Percentiles rank a stretch among this genome's conserved stretches.
phyloP scores from a whole-genome alignment of 441 rosid species.

The Brassica balearica region DNA sequence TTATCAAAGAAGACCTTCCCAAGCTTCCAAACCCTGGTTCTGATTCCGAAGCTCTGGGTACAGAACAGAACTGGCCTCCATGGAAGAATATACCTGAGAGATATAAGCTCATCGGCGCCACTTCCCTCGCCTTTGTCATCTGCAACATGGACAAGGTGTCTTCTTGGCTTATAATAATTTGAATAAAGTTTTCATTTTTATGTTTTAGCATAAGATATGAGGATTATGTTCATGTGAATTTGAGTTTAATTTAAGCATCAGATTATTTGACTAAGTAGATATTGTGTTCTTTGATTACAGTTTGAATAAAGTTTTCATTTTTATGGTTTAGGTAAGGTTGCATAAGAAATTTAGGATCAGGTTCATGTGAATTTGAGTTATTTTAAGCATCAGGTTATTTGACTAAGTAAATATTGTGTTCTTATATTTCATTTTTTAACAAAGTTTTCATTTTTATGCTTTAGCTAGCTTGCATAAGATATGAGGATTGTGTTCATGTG shows the following conservation, averaged over 20 bases:
- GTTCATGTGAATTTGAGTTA: not conserved
- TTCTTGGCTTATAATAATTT: not conserved
- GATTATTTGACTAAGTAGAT: not conserved
- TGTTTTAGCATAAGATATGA: not conserved
- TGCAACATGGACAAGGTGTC: slow-evolving; percentile 1
- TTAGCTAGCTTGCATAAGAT: too few species aligned
- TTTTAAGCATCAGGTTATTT: too few species aligned
- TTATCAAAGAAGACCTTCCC: not conserved
- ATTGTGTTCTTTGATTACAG: not conserved
- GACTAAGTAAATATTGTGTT: not conserved
- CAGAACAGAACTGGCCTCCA: not conserved
- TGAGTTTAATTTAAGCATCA: too few species aligned
- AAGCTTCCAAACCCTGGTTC: not conserved
- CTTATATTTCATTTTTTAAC: too few species aligned
- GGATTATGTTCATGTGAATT: too few species aligned
- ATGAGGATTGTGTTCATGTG: not conserved
- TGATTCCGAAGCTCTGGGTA: not conserved
- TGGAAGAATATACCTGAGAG: not conserved
- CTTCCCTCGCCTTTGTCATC: slow-evolving; percentile 8
- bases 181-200: not conserved
- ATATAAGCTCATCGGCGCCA: not conserved
- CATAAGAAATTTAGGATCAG: too few species aligned
- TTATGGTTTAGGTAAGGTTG: not conserved
- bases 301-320: not conserved
- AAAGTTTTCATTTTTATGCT: too few species aligned